These are phyloP conservation scores for Cryptococcus hybrid DNA, from an alignment of 1,284 basidiomycete species.

Conservation along the genomic window DNA sequence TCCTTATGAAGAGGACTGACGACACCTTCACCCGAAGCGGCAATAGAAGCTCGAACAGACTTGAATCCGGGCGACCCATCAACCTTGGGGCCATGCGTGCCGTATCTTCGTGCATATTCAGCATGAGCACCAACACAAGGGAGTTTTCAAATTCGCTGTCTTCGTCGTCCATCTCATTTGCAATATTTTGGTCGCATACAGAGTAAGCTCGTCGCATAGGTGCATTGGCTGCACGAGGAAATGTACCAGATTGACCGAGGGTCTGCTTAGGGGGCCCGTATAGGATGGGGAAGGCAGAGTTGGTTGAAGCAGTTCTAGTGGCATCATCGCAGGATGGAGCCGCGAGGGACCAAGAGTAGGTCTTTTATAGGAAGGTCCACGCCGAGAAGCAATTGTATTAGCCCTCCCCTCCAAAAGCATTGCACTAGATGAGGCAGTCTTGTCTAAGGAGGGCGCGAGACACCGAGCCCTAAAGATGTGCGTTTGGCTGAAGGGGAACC, in stretches of 20 bases:
- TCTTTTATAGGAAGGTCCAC: slow-evolving; percentile 20
- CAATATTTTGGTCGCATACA: slow-evolving; percentile 39
- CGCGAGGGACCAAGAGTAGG: slow-evolving; percentile 25
- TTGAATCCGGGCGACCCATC: slow-evolving; percentile 42
- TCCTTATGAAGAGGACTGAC: slow-evolving; percentile 15
- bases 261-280: slow-evolving; percentile 23
- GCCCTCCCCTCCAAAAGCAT: slow-evolving; percentile 34
- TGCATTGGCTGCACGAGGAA: slow-evolving; percentile 24
- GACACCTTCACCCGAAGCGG: slow-evolving; percentile 13
- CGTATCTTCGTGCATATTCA: slow-evolving; percentile 32
- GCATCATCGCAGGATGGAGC: slow-evolving; percentile 13
- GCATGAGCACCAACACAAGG: slow-evolving; percentile 35
- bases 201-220: slow-evolving; percentile 49
- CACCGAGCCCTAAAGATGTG: slow-evolving; percentile 19
- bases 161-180: slow-evolving; percentile 32
- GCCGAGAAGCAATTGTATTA: slow-evolving; percentile 24
- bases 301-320: slow-evolving; percentile 22
- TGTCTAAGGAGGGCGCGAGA: slow-evolving; percentile 26
- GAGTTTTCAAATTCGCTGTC: slow-evolving; percentile 42
- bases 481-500: slow-evolving; percentile 46
- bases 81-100: slow-evolving; percentile 22
- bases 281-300: slow-evolving; percentile 43
- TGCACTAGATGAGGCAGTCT: slow-evolving; percentile 32
- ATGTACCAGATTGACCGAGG: slow-evolving; percentile 18
- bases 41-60: slow-evolving; percentile 20